Percentiles rank a stretch among this genome's conserved stretches.
phyloP scores from a whole-genome alignment of 495 filamentous ascomycete species.

The Penicillium ochrochloron region DNA sequence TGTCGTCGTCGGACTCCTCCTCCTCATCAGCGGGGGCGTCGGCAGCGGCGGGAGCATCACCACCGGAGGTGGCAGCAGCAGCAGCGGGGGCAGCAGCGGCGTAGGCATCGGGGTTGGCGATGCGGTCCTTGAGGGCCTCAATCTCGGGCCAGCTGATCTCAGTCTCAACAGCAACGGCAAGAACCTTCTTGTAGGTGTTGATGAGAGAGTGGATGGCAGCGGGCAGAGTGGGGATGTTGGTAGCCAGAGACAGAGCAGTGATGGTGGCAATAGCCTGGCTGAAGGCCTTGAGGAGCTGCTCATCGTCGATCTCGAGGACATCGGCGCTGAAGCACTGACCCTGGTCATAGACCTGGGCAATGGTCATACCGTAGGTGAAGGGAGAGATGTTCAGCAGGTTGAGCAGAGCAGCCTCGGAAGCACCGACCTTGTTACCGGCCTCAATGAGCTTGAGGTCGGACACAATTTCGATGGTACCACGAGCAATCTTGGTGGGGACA shows the following conservation, averaged over 20 bases:
- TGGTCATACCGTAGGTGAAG: slow-evolving; percentile 99
- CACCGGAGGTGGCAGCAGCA: slow-evolving; percentile 52
- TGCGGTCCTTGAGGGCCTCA: slow-evolving; percentile 96
- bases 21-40: slow-evolving; percentile 57
- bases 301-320: slow-evolving; percentile 92
- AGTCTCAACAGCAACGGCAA: slow-evolving; percentile 87
- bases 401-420: slow-evolving; percentile 96
- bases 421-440: slow-evolving; percentile 89
- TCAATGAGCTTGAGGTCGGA: slow-evolving; percentile 97
- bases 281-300: slow-evolving; percentile 86
- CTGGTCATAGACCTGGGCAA: slow-evolving; percentile 92
- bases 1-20: slow-evolving; percentile 55
- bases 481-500: slow-evolving; percentile 99
- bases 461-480: slow-evolving; percentile 99
- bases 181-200: slow-evolving; percentile 96
- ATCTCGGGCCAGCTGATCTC: slow-evolving; percentile 96
- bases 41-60: slow-evolving; percentile 56
- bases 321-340: slow-evolving; percentile 84
- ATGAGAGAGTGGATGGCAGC: slow-evolving; percentile 92
- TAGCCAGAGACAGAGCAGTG: slow-evolving; percentile 84
- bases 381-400: slow-evolving; percentile 99
- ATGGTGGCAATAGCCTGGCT: slow-evolving; percentile 82
- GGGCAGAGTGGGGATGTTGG: slow-evolving; percentile 95
- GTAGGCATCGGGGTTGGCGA: slow-evolving; percentile 96
- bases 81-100: slow-evolving; percentile 76